Evolutionary conservation across 2,329 filamentous ascomycete species (phyloP).

Genomic region (Claviceps arundinis): DNA sequence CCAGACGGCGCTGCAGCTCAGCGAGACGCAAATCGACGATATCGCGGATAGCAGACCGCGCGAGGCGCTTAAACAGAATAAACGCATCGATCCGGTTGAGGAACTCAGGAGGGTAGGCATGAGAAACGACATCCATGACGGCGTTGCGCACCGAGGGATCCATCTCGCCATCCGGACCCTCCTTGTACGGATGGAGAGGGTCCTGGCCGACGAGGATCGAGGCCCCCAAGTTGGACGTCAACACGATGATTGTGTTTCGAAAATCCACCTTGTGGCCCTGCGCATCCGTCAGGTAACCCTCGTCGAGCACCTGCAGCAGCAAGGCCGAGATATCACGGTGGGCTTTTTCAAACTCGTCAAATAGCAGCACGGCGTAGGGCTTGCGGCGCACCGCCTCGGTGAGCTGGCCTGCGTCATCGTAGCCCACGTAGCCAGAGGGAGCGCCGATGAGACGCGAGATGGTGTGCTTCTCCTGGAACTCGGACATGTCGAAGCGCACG

Average conservation of each 20-base stretch:
- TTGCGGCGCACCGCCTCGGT: conserved; percentile 92
- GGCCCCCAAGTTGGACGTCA: conserved; percentile 90
- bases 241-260: conserved; percentile 87
- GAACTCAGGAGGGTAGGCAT: conserved; percentile 77
- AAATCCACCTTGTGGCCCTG: conserved; percentile 97
- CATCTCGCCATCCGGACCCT: conserved; percentile 53
- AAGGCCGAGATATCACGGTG: conserved; percentile 89
- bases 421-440: conserved; percentile 89
- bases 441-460: conserved; percentile 85
- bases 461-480: conserved; percentile 96
- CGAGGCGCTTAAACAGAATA: conserved; percentile 86
- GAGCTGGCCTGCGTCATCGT: conserved; percentile 90
- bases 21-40: conserved; percentile 86
- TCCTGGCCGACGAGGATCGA: conserved; percentile 75
- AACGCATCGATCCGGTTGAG: conserved; percentile 94
- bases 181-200: conserved; percentile 47
- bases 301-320: conserved; percentile 85
- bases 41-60: conserved; percentile 63
- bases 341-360: conserved; percentile 97
- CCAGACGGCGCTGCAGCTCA: conserved; percentile 71
- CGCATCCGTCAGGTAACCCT: conserved; percentile 88
- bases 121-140: conserved; percentile 77
- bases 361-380: conserved; percentile 85
- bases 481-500: conserved; percentile 91
- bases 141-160: conserved; percentile 59